These are phyloP conservation scores for Echium plantagineum DNA, from an alignment of 257 asterid genomes.

Conservation along the genomic window DNA sequence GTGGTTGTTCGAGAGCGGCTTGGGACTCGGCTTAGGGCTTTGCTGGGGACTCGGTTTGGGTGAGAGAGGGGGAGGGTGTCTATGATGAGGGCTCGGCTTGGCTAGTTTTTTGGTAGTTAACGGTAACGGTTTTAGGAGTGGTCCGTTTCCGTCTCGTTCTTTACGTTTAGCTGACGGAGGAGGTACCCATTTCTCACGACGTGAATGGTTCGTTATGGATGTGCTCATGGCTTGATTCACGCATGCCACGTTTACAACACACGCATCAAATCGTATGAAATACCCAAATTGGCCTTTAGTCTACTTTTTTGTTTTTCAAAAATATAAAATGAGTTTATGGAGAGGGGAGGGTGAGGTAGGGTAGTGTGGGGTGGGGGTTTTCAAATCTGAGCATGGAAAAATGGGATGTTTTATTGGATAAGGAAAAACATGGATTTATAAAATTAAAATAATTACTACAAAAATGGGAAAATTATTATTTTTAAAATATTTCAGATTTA, in stretches of 20 bases:
- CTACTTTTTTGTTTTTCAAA: background rate
- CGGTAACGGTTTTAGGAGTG: constrained; percentile 23
- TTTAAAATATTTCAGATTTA: too few relatives aligned
- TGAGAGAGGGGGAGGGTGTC: constrained; percentile 13
- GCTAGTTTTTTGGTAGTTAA: constrained; percentile 28
- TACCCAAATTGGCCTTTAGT: constrained; percentile 8
- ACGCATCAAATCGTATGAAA: background rate
- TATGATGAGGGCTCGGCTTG: constrained; percentile 26
- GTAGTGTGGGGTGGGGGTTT: too few relatives aligned
- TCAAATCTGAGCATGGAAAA: background rate
- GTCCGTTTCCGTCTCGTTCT: constrained; percentile 11
- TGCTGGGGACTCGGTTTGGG: constrained; percentile 5
- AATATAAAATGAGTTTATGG: background rate
- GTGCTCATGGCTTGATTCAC: constrained; percentile 21
- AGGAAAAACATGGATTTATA: background rate
- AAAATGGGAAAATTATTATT: too few relatives aligned
- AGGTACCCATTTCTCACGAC: constrained; percentile 16
- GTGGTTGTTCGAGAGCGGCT: constrained; percentile 11
- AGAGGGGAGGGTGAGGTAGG: too few relatives aligned
- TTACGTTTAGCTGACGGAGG: constrained; percentile 20
- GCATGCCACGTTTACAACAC: constrained; percentile 24
- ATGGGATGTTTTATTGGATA: constrained; percentile 9
- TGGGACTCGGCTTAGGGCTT: constrained; percentile 4
- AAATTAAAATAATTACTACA: background rate
- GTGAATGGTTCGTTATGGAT: constrained; percentile 22